Evolutionary conservation across 148 eudicot species (phyloP).

Genomic region (Talinum fruticosum): DNA sequence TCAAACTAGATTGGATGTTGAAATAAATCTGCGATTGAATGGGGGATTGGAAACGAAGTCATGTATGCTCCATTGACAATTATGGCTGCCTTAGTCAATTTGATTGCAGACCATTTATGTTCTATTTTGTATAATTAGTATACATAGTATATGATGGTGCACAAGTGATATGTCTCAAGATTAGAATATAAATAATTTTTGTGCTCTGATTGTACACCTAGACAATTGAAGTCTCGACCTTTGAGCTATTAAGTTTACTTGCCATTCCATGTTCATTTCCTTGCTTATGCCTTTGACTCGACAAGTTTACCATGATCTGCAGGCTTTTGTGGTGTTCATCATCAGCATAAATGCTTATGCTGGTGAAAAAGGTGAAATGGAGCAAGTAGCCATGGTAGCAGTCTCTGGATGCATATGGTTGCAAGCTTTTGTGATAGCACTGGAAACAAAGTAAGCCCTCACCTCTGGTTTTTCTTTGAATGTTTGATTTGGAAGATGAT

Average conservation of each 20-base stretch:
- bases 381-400: constrained; percentile 91
- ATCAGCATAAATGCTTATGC: constrained; percentile 76
- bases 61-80: no score
- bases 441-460: constrained; percentile 87
- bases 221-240: neutral
- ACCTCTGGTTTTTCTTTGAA: neutral
- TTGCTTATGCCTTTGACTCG: constrained; percentile 4
- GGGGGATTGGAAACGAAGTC: no score
- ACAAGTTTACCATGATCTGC: constrained; percentile 27
- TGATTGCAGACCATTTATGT: neutral
- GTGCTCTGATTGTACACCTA: neutral
- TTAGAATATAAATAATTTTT: no score
- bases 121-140: neutral
- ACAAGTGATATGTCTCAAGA: neutral
- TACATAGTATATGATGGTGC: neutral
- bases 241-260: neutral
- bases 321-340: constrained; percentile 88
- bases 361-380: constrained; percentile 87
- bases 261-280: neutral
- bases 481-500: constrained; percentile 9
- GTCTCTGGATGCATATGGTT: constrained; percentile 99
- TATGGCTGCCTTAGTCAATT: no score
- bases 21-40: no score
- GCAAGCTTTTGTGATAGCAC: constrained; percentile 88
- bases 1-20: neutral